Percentiles rank a stretch among this genome's conserved stretches.
phyloP scores from a whole-genome alignment of 192 early-diverging fungal species.

The Umbelopsis isabellina region DNA sequence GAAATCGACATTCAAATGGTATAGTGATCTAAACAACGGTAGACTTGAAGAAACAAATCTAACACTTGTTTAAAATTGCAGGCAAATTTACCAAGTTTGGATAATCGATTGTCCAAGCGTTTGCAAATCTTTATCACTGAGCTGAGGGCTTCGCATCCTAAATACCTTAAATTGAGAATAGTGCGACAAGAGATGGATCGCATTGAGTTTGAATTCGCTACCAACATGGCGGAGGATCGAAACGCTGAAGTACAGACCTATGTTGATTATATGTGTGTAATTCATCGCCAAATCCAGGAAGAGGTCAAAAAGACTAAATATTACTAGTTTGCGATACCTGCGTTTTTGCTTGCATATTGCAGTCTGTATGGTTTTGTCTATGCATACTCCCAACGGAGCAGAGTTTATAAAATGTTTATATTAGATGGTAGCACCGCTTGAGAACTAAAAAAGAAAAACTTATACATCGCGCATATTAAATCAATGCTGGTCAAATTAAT shows the following conservation, averaged over 20 bases:
- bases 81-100: conserved; percentile 1
- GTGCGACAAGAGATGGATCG: conserved; percentile 91
- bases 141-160: conserved; percentile 23
- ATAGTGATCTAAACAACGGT: neutral
- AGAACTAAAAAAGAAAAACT: no score
- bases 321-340: conserved; percentile 6
- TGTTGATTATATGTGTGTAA: conserved; percentile 88
- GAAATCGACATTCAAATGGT: conserved; percentile 75
- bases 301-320: conserved; percentile 57
- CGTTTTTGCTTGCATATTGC: no score
- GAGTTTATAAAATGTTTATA: no score
- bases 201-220: conserved; percentile 79
- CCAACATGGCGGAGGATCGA: conserved; percentile 86
- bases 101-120: conserved; percentile 3
- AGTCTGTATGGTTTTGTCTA: no score
- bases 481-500: no score
- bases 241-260: conserved; percentile 91
- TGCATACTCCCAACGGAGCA: no score
- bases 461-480: no score
- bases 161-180: conserved; percentile 72
- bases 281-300: conserved; percentile 87
- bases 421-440: no score
- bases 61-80: neutral
- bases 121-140: conserved; percentile 14
- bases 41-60: neutral